These are phyloP conservation scores for Colletotrichum spinosum DNA, from an alignment of 2,329 filamentous ascomycete genomes.

Conservation along the genomic window DNA sequence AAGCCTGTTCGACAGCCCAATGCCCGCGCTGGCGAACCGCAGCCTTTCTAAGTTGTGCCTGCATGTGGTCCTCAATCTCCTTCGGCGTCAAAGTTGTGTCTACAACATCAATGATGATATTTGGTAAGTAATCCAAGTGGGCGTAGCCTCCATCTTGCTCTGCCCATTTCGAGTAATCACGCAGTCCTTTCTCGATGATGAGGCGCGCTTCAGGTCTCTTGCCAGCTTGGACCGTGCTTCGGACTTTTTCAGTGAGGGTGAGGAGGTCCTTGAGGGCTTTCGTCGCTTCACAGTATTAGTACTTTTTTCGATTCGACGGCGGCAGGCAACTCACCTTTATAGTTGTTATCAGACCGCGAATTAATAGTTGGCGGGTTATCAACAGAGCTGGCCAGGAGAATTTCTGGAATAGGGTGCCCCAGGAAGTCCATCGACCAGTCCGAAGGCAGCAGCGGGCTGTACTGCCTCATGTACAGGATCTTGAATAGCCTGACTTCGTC, in stretches of 20 bases:
- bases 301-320: too few relatives aligned
- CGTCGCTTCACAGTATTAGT: slow-evolving; percentile 50
- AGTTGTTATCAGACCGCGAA: slow-evolving; percentile 49
- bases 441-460: slow-evolving; percentile 53
- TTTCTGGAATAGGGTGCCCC: slow-evolving; percentile 52
- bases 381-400: slow-evolving; percentile 48
- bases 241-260: slow-evolving; percentile 51
- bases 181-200: slow-evolving; percentile 49
- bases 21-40: slow-evolving; percentile 51
- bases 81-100: slow-evolving; percentile 44
- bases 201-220: slow-evolving; percentile 45
- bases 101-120: slow-evolving; percentile 52
- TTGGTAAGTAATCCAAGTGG: slow-evolving; percentile 50
- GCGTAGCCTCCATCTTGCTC: slow-evolving; percentile 54
- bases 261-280: slow-evolving; percentile 52
- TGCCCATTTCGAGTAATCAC: slow-evolving; percentile 53
- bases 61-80: slow-evolving; percentile 50
- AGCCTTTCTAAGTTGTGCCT: slow-evolving; percentile 49
- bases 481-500: slow-evolving; percentile 60
- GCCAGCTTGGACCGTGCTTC: slow-evolving; percentile 50
- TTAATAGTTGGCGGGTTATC: slow-evolving; percentile 51
- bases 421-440: slow-evolving; percentile 56
- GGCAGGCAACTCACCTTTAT: slow-evolving; percentile 46
- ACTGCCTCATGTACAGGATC: slow-evolving; percentile 54
- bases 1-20: slow-evolving; percentile 41